These are phyloP conservation scores for Asparagopsis taxiformis DNA, from an alignment of 31 red algal genomes.

Conservation along the genomic window DNA sequence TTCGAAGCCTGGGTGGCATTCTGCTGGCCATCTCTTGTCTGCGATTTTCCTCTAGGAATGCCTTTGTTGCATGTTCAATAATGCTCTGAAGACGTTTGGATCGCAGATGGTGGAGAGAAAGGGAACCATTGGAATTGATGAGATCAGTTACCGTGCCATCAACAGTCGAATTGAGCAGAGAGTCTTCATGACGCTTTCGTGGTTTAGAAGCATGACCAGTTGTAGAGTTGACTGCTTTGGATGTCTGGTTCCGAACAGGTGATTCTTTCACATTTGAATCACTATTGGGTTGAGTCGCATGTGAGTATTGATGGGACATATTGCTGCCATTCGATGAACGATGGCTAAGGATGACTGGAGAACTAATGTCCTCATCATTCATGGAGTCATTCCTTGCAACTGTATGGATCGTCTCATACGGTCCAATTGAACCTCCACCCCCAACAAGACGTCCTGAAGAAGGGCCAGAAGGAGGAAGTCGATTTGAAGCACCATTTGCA, in stretches of 20 bases:
- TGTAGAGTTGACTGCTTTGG: not conserved
- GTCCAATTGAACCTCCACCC: not conserved
- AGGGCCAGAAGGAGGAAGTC: not conserved
- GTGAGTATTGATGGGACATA: not conserved
- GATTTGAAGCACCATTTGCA: not conserved
- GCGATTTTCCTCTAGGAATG: slow-evolving; percentile 40
- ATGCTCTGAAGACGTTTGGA: slow-evolving; percentile 38
- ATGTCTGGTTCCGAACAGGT: not conserved
- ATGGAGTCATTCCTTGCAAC: not conserved
- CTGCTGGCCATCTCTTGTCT: slow-evolving; percentile 21
- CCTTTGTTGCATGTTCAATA: slow-evolving; percentile 45
- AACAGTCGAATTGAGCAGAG: not conserved
- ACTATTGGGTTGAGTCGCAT: not conserved
- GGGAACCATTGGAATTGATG: not conserved
- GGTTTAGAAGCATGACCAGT: not conserved
- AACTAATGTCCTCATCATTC: not conserved
- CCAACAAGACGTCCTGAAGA: not conserved
- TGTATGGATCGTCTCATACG: not conserved
- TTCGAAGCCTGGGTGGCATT: slow-evolving; percentile 41
- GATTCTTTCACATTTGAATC: not conserved
- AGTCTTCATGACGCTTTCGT: not conserved
- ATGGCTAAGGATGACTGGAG: not conserved
- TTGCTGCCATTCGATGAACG: not conserved
- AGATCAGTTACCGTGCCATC: slow-evolving; percentile 1
- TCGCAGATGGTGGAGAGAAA: slow-evolving; percentile 31